Evolutionary conservation across 768 basidiomycete species (phyloP).

Genomic region (Melanogaster broomeanus): DNA sequence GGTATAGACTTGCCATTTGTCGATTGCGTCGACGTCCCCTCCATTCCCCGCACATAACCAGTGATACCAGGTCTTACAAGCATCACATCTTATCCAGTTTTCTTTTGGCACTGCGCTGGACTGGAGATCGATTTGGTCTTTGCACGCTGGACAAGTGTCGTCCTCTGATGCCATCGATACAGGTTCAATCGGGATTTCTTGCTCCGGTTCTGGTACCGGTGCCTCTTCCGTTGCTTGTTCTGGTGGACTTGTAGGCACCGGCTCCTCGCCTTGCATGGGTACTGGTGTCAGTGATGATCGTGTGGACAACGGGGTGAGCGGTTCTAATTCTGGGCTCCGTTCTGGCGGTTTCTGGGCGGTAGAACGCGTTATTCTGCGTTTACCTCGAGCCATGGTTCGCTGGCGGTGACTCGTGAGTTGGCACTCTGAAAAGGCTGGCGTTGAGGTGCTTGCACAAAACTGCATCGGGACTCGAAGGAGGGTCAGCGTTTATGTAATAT

Average conservation of each 20-base stretch:
- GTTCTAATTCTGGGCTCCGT: slow-evolving; percentile 30
- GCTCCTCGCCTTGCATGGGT: slow-evolving; percentile 19
- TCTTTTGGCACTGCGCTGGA: slow-evolving; percentile 55
- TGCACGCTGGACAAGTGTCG: slow-evolving; percentile 55
- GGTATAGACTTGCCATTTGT: slow-evolving; percentile 65
- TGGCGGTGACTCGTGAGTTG: slow-evolving; percentile 3
- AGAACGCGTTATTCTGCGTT: slow-evolving; percentile 44
- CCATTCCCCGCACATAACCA: slow-evolving; percentile 78
- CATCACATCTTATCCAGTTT: slow-evolving; percentile 82
- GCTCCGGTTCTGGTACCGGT: slow-evolving; percentile 10
- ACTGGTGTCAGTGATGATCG: slow-evolving; percentile 32
- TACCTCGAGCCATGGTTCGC: slow-evolving; percentile 43
- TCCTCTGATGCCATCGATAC: slow-evolving; percentile 20
- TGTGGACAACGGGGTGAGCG: slow-evolving; percentile 32
- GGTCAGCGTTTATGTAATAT: slow-evolving; percentile 24
- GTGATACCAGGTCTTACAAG: slow-evolving; percentile 82
- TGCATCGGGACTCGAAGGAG: slow-evolving; percentile 5
- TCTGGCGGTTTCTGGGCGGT: slow-evolving; percentile 38
- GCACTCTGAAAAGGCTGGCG: slow-evolving; percentile 7
- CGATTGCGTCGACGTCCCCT: slow-evolving; percentile 63
- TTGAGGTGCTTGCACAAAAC: slow-evolving; percentile 10
- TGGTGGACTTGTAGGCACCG: slow-evolving; percentile 11
- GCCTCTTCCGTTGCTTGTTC: slow-evolving; percentile 13
- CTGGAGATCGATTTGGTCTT: slow-evolving; percentile 33
- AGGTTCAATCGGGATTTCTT: slow-evolving; percentile 10